These are phyloP conservation scores for Leccinum pachyderme DNA, from an alignment of 1,284 basidiomycete genomes.

Conservation along the genomic window DNA sequence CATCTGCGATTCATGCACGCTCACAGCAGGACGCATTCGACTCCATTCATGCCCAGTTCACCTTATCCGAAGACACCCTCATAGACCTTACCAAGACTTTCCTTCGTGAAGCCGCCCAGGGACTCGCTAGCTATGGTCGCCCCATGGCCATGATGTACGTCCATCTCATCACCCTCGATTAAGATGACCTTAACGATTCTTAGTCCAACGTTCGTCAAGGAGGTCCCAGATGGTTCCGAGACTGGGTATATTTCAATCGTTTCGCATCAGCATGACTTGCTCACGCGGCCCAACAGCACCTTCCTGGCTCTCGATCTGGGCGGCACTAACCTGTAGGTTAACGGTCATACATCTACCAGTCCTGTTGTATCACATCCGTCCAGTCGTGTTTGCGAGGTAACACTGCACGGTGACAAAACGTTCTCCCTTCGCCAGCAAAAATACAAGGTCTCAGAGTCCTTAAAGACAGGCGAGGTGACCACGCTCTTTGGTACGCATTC, in stretches of 20 bases:
- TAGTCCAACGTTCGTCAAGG: constrained; percentile 87
- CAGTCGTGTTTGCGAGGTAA: constrained; percentile 92
- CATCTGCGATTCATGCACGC: constrained; percentile 10
- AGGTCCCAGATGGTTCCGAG: constrained; percentile 88
- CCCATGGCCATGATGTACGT: constrained; percentile 88
- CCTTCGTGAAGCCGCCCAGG: constrained; percentile 71
- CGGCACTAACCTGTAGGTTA: constrained; percentile 87
- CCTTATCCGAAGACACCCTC: constrained; percentile 60
- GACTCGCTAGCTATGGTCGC: constrained; percentile 69
- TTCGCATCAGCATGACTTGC: neutral
- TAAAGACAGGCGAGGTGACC: constrained; percentile 87
- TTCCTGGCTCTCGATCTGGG: constrained; percentile 94
- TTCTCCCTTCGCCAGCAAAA: constrained; percentile 92
- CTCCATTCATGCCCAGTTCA: constrained; percentile 66
- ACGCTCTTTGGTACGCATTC: constrained; percentile 72
- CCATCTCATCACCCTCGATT: constrained; percentile 1
- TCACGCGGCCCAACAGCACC: constrained; percentile 45
- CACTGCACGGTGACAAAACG: constrained; percentile 83
- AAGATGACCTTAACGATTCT: constrained; percentile 11
- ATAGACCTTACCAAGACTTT: constrained; percentile 75
- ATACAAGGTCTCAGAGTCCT: constrained; percentile 85
- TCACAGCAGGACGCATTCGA: constrained; percentile 36
- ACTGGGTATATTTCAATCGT: constrained; percentile 64
- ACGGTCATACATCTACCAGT: neutral
- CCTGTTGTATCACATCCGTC: constrained; percentile 3